Conservation (phyloP, 2,329 filamentous ascomycete species). For the Fusarium sp. region DNA sequence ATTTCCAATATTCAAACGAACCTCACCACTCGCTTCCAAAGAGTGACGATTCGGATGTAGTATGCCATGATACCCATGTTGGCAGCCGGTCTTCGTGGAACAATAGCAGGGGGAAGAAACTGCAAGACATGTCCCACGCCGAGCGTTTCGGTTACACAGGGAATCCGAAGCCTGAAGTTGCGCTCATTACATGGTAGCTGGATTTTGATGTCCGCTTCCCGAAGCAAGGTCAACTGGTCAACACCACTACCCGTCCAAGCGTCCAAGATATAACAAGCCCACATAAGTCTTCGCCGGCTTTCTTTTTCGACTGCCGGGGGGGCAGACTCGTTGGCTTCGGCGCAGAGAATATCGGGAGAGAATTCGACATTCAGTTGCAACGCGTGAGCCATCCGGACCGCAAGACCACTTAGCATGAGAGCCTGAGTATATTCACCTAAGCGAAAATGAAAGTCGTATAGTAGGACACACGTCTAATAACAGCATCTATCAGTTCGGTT, state of each 20-base stretch:
- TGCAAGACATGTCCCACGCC: constrained; percentile 59
- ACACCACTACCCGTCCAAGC: constrained; percentile 59
- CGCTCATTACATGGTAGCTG: constrained; percentile 59
- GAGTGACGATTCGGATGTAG: constrained; percentile 59
- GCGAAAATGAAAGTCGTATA: constrained; percentile 60
- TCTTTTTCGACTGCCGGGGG: constrained; percentile 57
- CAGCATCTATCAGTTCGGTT: not conserved
- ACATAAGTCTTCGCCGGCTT: constrained; percentile 59
- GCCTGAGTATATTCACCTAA: constrained; percentile 58
- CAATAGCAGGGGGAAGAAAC: constrained; percentile 57
- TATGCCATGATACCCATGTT: constrained; percentile 63
- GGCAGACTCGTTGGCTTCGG: constrained; percentile 49
- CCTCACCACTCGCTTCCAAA: constrained; percentile 60
- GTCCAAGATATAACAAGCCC: constrained; percentile 60
- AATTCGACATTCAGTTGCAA: constrained; percentile 58
- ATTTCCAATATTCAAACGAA: constrained; percentile 40
- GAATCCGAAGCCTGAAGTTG: constrained; percentile 60
- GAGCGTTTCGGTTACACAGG: constrained; percentile 58
- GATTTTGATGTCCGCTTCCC: constrained; percentile 60
- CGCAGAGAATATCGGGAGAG: constrained; percentile 57
- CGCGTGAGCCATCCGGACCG: constrained; percentile 60
- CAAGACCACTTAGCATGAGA: constrained; percentile 59
- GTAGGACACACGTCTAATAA: constrained; percentile 54
- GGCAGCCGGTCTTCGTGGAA: constrained; percentile 57
- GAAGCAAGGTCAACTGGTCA: constrained; percentile 57